phyloP scores from a whole-genome alignment of 2,329 filamentous ascomycete species.

The Fusarium algeriense region DNA sequence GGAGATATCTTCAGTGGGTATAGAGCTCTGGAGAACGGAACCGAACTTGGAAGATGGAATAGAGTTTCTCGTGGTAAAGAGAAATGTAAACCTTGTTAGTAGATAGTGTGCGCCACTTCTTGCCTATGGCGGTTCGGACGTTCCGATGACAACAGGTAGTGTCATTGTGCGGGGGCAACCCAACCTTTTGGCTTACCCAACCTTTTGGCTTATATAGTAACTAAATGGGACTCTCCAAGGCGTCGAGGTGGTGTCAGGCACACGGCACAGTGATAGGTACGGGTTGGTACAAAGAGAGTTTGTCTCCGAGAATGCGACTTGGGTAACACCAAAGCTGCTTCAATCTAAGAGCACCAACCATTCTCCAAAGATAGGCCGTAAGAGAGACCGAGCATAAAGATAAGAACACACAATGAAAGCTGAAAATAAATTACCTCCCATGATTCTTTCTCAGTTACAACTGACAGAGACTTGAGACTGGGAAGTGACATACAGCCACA shows the following conservation, averaged over 20 bases:
- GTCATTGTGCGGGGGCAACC: conserved; percentile 26
- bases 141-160: conserved; percentile 29
- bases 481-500: conserved; percentile 14
- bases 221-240: not conserved
- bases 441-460: not conserved
- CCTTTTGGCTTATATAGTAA: conserved; percentile 21
- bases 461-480: conserved; percentile 1
- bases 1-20: conserved; percentile 14
- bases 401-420: not conserved
- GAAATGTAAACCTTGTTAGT: conserved; percentile 32
- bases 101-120: conserved; percentile 29
- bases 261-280: conserved; percentile 6
- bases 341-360: conserved; percentile 6
- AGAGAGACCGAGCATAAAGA: conserved; percentile 15
- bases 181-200: conserved; percentile 19
- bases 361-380: conserved; percentile 8
- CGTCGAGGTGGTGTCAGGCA: conserved; percentile 27
- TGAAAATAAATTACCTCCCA: not conserved
- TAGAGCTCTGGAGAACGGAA: conserved; percentile 7
- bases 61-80: conserved; percentile 31
- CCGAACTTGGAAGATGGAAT: conserved; percentile 2
- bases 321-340: conserved; percentile 32
- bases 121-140: conserved; percentile 26
- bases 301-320: conserved; percentile 31
- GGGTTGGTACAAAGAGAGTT: conserved; percentile 26